phyloP scores from a whole-genome alignment of 495 filamentous ascomycete species.

The Aspergillus heteromorphus region DNA sequence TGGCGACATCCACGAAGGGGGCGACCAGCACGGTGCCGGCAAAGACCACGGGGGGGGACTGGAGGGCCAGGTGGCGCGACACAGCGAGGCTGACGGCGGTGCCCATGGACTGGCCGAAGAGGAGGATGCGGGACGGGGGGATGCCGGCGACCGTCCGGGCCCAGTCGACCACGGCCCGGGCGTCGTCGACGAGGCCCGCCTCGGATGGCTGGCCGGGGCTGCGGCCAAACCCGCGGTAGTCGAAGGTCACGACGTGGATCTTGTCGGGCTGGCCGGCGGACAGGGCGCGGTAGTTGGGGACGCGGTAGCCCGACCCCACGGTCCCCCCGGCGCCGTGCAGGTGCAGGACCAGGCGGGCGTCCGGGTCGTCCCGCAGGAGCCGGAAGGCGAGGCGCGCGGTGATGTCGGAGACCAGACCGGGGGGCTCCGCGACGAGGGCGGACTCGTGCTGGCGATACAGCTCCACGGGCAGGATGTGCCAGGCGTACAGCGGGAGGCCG shows the following conservation, averaged over 20 bases:
- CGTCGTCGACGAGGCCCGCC: conserved; percentile 64
- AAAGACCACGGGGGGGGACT: conserved; percentile 26
- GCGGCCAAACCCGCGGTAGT: conserved; percentile 76
- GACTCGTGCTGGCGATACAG: conserved; percentile 54
- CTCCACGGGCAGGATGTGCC: conserved; percentile 67
- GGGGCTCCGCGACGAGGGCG: conserved; percentile 42
- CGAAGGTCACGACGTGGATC: conserved; percentile 60
- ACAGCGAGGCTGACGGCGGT: conserved; percentile 67
- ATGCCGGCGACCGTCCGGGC: conserved; percentile 58
- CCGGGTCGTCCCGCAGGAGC: conserved; percentile 57
- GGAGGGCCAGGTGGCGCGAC: conserved; percentile 50
- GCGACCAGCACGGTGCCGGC: conserved; percentile 34
- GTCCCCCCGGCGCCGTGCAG: conserved; percentile 55
- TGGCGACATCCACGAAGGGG: conserved; percentile 39
- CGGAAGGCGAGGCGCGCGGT: conserved; percentile 51
- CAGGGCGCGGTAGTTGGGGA: conserved; percentile 57
- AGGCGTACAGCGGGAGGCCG: conserved; percentile 57
- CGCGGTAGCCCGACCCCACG: conserved; percentile 57
- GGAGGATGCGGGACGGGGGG: conserved; percentile 59
- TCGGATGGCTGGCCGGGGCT: conserved; percentile 69
- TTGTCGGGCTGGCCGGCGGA: conserved; percentile 50
- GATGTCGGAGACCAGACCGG: conserved; percentile 49
- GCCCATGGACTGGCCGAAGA: conserved; percentile 73
- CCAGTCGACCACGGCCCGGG: conserved; percentile 58
- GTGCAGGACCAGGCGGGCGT: conserved; percentile 55